These are phyloP conservation scores for Ophiostoma angusticollis DNA, from an alignment of 2,329 filamentous ascomycete species.

Conservation along the genomic window DNA sequence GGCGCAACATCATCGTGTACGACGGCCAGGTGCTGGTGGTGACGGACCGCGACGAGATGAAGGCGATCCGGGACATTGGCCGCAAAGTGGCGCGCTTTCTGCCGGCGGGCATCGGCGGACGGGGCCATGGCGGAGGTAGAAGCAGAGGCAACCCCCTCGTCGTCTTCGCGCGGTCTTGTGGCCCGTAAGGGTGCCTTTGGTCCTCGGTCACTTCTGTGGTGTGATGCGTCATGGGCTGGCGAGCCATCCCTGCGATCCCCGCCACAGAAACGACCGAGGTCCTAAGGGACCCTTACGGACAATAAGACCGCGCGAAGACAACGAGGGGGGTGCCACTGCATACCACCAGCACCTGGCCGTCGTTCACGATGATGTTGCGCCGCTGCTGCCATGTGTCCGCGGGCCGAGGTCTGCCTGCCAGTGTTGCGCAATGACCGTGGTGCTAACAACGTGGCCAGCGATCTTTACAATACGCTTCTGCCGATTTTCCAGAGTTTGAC, in stretches of 20 bases:
- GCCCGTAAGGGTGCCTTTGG: neutral
- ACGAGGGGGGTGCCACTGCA: no score
- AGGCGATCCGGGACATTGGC: slow-evolving; percentile 13
- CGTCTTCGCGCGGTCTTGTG: slow-evolving; percentile 1
- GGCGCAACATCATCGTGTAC: no score
- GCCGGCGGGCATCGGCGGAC: no score
- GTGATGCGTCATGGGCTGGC: neutral
- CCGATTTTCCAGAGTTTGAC: neutral
- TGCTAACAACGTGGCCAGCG: slow-evolving; percentile 25
- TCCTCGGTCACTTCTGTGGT: neutral
- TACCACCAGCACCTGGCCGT: slow-evolving; percentile 16
- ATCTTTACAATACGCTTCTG: slow-evolving; percentile 22
- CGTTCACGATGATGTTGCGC: no score
- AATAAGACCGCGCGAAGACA: slow-evolving; percentile 1
- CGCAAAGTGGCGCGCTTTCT: no score
- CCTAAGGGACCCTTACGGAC: neutral
- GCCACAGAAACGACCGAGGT: neutral
- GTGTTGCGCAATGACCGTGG: no score
- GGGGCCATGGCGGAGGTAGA: no score
- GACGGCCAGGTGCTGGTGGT: slow-evolving; percentile 16
- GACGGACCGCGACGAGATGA: slow-evolving; percentile 19
- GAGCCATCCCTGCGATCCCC: neutral
- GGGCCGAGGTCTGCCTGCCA: slow-evolving; percentile 19
- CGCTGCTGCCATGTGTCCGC: no score
- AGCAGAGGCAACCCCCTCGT: no score